phyloP scores from a whole-genome alignment of 768 basidiomycete genomes.

The Solioccasus polychromus region DNA sequence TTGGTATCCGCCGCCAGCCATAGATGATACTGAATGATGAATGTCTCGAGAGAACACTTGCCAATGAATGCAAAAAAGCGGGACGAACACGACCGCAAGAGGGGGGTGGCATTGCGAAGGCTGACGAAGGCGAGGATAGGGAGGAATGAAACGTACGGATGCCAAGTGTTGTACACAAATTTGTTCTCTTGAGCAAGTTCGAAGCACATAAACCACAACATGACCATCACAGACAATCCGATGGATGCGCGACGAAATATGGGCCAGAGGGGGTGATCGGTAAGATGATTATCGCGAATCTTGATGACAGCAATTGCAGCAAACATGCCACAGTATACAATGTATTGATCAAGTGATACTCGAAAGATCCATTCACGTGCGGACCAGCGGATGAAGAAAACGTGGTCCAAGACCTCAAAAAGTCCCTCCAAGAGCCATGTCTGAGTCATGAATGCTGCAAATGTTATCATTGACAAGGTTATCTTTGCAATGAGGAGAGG shows the following conservation, averaged over 20 bases:
- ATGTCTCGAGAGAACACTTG: conserved; percentile 85
- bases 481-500: conserved; percentile 72
- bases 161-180: conserved; percentile 83
- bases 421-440: conserved; percentile 58
- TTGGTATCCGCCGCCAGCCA: conserved; percentile 86
- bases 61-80: conserved; percentile 78
- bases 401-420: conserved; percentile 59
- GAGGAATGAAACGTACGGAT: conserved; percentile 76
- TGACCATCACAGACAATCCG: conserved; percentile 46
- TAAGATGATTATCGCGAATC: conserved; percentile 66
- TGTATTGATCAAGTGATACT: conserved; percentile 83
- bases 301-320: conserved; percentile 71
- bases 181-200: conserved; percentile 76
- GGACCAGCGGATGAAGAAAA: conserved; percentile 81
- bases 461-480: conserved; percentile 54
- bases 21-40: conserved; percentile 86
- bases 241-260: conserved; percentile 46
- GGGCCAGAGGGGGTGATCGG: conserved; percentile 68
- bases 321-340: conserved; percentile 87
- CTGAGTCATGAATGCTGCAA: conserved; percentile 66
- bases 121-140: conserved; percentile 75
- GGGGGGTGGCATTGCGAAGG: conserved; percentile 72
- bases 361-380: conserved; percentile 88
- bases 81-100: conserved; percentile 69
- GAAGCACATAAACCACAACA: conserved; percentile 82